Evolutionary conservation across 163 green algal species (phyloP), one percentile per base, ranked within the genome.

Genomic region (Scenedesmus sp.): DNA sequence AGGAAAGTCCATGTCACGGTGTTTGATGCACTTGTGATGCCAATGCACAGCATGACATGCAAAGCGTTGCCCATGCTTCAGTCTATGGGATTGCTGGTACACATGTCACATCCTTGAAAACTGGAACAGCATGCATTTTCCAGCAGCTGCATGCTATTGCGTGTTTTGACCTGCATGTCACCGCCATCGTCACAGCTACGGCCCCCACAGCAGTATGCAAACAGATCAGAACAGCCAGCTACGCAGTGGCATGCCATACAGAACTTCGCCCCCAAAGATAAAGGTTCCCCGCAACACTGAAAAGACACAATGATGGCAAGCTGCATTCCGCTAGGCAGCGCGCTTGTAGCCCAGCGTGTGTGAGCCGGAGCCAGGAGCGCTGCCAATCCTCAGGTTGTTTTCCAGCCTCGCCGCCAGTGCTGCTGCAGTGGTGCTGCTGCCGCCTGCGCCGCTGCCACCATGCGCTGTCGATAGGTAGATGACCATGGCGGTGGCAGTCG

Each of bases 401-500:
- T 76, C 65, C 1, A 76, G 65, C 65, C 44, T 46, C 33, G 79
- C 87, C 40, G 46, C 70, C 44, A 46, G 18, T n/a, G 56, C 56
- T 73, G 70, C 86, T 76, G 70, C 56, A 1, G 33, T 70, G 43
- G 43, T 51, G 26, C 12, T 13, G 30, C 73, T 56, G 73, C 72
- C 79, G 42, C 53, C 79, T 2, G 42, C 72, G 30, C 30, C 16
- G 81, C 46, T 44, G 30, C 49, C 81, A 13, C 30, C 3, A 10
- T 35, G 30, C 51, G 70, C 61, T 73, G 88, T 30, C 6, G 80
- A 43, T 22, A 89, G 46, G 81, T 89, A 89, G 16, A 92, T 61
- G 5, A 92, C 88, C 81, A 92, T 85, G 33, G 81, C 81, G 10
- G 88, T 92, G 81, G n/a, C 88, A 92, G 59, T 92, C 88, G 81